A percentile compares a stretch with the other conserved stretches of the same genome.
Evolutionary conservation across 2,329 filamentous ascomycete genomes (phyloP).

Genomic region (Ascocoryne sarcoides): DNA sequence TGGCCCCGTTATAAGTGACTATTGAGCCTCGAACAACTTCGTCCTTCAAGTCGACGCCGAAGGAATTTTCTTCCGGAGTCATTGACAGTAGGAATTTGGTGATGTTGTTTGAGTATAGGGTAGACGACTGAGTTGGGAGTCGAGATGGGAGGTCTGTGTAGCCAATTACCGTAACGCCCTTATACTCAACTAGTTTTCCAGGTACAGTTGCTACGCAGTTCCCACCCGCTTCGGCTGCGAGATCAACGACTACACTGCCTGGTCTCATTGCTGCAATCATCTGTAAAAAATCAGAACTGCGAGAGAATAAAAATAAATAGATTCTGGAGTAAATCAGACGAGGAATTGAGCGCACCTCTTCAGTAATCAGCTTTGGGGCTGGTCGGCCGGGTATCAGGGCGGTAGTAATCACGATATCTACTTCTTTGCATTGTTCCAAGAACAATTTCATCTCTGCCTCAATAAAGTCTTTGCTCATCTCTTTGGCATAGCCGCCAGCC

Average conservation of each 20-base stretch:
- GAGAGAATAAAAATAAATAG: too few species aligned
- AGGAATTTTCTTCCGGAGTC: constrained; percentile 66
- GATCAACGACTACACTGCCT: constrained; percentile 78
- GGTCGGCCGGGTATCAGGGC: constrained; percentile 81
- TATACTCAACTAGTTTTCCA: constrained; percentile 60
- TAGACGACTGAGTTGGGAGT: constrained; percentile 80
- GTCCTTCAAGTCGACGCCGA: constrained; percentile 71
- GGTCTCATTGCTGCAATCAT: constrained; percentile 64
- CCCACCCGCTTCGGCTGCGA: constrained; percentile 79
- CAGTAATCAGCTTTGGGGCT: constrained; percentile 76
- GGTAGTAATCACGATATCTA: constrained; percentile 88
- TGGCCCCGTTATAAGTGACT: constrained; percentile 67
- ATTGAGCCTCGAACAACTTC: constrained; percentile 82
- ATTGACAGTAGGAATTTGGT: constrained; percentile 82
- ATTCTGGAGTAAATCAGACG: too few species aligned
- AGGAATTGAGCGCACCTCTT: constrained; percentile 37
- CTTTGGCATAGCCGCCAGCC: constrained; percentile 81
- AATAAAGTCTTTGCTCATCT: constrained; percentile 91
- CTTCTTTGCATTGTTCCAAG: constrained; percentile 75
- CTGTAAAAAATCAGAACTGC: constrained; percentile 48
- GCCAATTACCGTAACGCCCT: constrained; percentile 75
- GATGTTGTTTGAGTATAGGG: constrained; percentile 88
- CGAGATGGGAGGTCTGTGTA: constrained; percentile 85
- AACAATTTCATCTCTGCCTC: constrained; percentile 91
- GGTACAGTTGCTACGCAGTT: constrained; percentile 78